Evolutionary conservation across 768 basidiomycete genomes (phyloP), one percentile per base, ranked within the genome.

Genomic region (Russula sp.): DNA sequence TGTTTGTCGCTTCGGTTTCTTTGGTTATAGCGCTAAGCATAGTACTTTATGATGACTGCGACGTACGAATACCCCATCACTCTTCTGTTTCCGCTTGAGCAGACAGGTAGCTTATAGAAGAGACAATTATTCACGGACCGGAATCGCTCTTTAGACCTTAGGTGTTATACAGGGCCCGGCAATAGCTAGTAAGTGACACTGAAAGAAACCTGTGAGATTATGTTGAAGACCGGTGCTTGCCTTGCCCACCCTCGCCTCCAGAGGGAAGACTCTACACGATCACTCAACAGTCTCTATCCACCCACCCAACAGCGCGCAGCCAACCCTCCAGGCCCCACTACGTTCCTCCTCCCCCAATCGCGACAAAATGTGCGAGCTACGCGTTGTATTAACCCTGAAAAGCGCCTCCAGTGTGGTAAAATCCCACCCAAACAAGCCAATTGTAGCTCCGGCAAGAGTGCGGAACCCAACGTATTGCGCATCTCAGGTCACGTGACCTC

Each of bases 391-490:
- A 46, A 98, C 94, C 68, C 90, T 83, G 11, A 76, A 75, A 14
- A 99, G 80, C 22, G 94, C 91, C 74, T 91, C 87, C 0, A 94
- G 94, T 38, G 84, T 83, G 52, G 76, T 78, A 59, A n/a, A 98
- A 75, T 98, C 87, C 97, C 97, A 99, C 54, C 94, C 96, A 71
- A 91, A 95, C 26, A 98, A 79, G 7, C 81, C 78, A 56, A 98
- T 82, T 2, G 97, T 94, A 42, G 90, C 84, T 30, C 91, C 97
- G 18, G 97, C 97, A 34, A 97, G 60, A 99, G 79, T 26, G 97
- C 97, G 10, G 94, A 92, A 22, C 97, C 97, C 55, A 99, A 81
- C 2, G 97, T 92, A 92, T 99, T 97, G 73, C 96, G 80, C 97
- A 99, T 99, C 72, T 92, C 88, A 13, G 96, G 97, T 59, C 97